phyloP scores from a whole-genome alignment of 2,329 filamentous ascomycete genomes.

The Chaetomium sp. region DNA sequence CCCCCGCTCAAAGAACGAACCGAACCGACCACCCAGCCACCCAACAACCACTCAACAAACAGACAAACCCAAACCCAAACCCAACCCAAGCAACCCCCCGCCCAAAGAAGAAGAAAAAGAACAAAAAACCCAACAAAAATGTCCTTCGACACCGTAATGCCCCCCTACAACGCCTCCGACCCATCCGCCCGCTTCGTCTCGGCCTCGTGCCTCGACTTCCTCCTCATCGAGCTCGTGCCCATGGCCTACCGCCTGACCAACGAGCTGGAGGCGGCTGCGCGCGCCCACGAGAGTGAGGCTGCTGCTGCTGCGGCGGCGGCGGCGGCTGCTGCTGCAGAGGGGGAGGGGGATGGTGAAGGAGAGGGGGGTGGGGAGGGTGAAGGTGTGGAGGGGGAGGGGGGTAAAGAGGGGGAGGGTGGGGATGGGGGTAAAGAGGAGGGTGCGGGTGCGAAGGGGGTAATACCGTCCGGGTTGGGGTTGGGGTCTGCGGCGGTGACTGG shows the following conservation, averaged over 20 bases:
- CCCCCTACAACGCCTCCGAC: conserved; percentile 71
- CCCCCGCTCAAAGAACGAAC: too few species aligned
- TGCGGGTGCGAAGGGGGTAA: too few species aligned
- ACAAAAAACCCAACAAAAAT: conserved; percentile 45
- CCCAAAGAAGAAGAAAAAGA: too few species aligned
- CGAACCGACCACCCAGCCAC: background rate
- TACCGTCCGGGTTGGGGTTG: background rate
- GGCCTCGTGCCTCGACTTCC: conserved; percentile 86
- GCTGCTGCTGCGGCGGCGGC: conserved; percentile 23
- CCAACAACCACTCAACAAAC: background rate
- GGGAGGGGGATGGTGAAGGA: background rate
- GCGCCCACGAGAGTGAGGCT: conserved; percentile 36
- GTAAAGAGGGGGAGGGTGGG: conserved; percentile 2
- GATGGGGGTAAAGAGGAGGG: too few species aligned
- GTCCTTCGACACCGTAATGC: conserved; percentile 73
- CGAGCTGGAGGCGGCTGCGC: conserved; percentile 61
- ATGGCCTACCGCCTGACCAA: conserved; percentile 85
- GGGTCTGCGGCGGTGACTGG: background rate
- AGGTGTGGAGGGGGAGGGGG: background rate
- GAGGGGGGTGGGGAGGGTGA: background rate
- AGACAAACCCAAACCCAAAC: too few species aligned
- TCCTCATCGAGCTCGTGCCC: conserved; percentile 95
- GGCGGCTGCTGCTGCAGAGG: conserved; percentile 19
- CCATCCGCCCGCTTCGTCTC: conserved; percentile 75
- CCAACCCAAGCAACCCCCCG: background rate